These are phyloP conservation scores for Tolypocladium ophioglossoides DNA, from an alignment of 2,329 filamentous ascomycete genomes.

Conservation along the genomic window DNA sequence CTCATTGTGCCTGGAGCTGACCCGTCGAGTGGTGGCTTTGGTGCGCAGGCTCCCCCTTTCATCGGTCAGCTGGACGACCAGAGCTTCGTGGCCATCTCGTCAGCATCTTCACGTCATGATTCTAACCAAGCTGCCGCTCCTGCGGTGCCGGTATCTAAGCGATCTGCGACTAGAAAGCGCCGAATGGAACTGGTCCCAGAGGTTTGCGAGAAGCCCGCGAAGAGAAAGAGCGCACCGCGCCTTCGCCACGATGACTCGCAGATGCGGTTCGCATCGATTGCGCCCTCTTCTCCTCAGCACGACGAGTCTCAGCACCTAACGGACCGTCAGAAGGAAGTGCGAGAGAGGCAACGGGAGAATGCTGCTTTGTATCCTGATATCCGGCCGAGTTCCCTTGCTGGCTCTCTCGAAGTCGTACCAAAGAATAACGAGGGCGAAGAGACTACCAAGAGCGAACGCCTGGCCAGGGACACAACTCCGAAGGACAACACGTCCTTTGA, in stretches of 20 bases:
- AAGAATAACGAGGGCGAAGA: conserved; percentile 7
- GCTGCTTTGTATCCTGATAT: conserved; percentile 59
- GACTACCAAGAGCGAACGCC: conserved; percentile 5
- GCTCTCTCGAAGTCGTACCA: conserved; percentile 10
- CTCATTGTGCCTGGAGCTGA: conserved; percentile 34
- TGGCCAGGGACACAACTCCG: conserved; percentile 32
- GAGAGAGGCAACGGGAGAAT: conserved; percentile 58
- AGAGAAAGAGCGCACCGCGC: conserved; percentile 32
- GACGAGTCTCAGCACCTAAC: conserved; percentile 66
- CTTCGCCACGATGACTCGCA: conserved; percentile 75
- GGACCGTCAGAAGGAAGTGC: conserved; percentile 68
- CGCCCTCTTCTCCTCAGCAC: conserved; percentile 40
- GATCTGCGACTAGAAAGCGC: conserved; percentile 15
- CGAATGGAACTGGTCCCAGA: conserved; percentile 17
- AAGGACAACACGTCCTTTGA: conserved; percentile 32
- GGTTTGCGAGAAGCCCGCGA: conserved; percentile 11
- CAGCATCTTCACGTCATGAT: conserved; percentile 16
- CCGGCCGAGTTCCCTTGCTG: conserved; percentile 35
- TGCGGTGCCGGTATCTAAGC: conserved; percentile 8
- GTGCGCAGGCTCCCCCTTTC: conserved; percentile 29
- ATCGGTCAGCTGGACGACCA: conserved; percentile 39
- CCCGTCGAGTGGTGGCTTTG: conserved; percentile 24
- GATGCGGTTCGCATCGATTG: conserved; percentile 62
- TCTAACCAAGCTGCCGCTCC: conserved; percentile 7
- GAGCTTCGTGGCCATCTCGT: conserved; percentile 19